Evolutionary conservation across 2,329 filamentous ascomycete genomes (phyloP).

Genomic region (Colletotrichum agaves): DNA sequence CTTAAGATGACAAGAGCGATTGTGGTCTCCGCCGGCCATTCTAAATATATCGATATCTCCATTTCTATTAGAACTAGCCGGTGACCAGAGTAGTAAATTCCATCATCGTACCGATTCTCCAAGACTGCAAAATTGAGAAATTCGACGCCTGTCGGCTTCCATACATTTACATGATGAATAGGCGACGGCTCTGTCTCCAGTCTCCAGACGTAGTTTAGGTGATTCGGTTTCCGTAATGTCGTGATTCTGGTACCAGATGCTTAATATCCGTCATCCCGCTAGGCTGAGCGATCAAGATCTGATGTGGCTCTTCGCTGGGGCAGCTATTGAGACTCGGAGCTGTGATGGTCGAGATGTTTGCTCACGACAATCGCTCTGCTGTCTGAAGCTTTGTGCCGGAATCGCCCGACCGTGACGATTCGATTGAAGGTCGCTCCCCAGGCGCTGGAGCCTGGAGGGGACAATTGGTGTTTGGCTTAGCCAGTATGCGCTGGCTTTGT

Average conservation of each 20-base stretch:
- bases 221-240: slow-evolving; percentile 64
- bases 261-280: slow-evolving; percentile 61
- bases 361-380: slow-evolving; percentile 67
- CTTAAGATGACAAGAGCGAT: too few species aligned
- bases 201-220: slow-evolving; percentile 75
- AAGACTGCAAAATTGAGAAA: slow-evolving; percentile 68
- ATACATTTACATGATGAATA: slow-evolving; percentile 75
- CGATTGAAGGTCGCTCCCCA: slow-evolving; percentile 73
- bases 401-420: slow-evolving; percentile 71
- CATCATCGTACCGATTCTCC: slow-evolving; percentile 72
- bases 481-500: slow-evolving; percentile 75
- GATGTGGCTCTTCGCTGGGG: slow-evolving; percentile 67
- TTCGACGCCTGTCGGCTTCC: slow-evolving; percentile 51
- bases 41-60: slow-evolving; percentile 43
- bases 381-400: slow-evolving; percentile 62
- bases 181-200: slow-evolving; percentile 55
- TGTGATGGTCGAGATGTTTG: slow-evolving; percentile 76
- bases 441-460: slow-evolving; percentile 74
- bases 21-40: too few species aligned
- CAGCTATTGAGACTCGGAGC: slow-evolving; percentile 74
- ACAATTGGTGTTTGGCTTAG: slow-evolving; percentile 76
- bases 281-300: slow-evolving; percentile 58
- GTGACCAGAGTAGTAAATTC: slow-evolving; percentile 72
- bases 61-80: slow-evolving; percentile 73
- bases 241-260: slow-evolving; percentile 51